phyloP scores from a whole-genome alignment of 495 filamentous ascomycete genomes.

The Daldinia caldariorum region DNA sequence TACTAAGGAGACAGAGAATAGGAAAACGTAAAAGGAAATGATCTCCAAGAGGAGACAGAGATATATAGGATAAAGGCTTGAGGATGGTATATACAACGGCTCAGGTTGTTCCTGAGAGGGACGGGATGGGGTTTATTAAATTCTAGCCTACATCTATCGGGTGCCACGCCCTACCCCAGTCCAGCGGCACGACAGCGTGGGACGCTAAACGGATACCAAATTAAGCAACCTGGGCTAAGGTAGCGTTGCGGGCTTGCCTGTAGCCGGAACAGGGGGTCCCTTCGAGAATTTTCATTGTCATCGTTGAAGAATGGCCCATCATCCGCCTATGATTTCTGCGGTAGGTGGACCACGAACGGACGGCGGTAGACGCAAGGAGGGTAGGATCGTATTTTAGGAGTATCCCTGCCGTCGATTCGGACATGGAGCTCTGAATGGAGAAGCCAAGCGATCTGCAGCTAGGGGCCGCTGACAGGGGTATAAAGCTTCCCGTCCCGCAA shows the following conservation, averaged over 20 bases:
- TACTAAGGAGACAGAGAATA: slow-evolving; percentile 47
- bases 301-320: slow-evolving; percentile 27
- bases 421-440: slow-evolving; percentile 42
- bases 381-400: slow-evolving; percentile 31
- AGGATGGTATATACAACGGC: slow-evolving; percentile 45
- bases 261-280: slow-evolving; percentile 18
- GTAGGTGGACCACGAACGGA: slow-evolving; percentile 22
- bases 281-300: slow-evolving; percentile 13
- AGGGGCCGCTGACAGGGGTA: slow-evolving; percentile 34
- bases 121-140: slow-evolving; percentile 41
- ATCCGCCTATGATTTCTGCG: slow-evolving; percentile 36
- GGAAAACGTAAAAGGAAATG: slow-evolving; percentile 50
- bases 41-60: slow-evolving; percentile 42
- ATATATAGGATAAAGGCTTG: slow-evolving; percentile 39
- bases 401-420: slow-evolving; percentile 34
- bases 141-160: slow-evolving; percentile 2
- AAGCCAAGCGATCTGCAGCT: slow-evolving; percentile 46
- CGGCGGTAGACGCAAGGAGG: slow-evolving; percentile 38
- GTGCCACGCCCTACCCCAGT: slow-evolving; percentile 43
- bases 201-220: slow-evolving; percentile 32
- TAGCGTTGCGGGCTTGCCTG: slow-evolving; percentile 6
- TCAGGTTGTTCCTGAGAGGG: slow-evolving; percentile 33
- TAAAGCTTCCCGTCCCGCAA: slow-evolving; percentile 23
- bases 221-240: slow-evolving; percentile 20
- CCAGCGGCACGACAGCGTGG: slow-evolving; percentile 42